These are phyloP conservation scores for Leccinum barrowsii DNA, from an alignment of 768 basidiomycete genomes.

Conservation along the genomic window DNA sequence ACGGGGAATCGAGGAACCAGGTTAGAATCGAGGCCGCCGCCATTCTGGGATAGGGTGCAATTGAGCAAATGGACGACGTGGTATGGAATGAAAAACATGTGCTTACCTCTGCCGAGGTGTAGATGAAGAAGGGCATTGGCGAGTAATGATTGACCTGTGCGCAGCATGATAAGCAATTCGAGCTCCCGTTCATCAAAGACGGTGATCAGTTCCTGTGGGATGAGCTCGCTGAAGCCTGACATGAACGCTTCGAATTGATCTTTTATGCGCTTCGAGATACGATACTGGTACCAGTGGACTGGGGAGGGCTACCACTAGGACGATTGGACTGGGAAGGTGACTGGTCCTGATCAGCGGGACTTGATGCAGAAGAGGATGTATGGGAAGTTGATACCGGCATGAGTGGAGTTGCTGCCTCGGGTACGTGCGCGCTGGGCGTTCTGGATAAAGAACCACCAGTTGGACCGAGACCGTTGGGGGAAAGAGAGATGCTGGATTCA, in stretches of 20 bases:
- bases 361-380: conserved; percentile 21
- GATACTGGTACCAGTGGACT: conserved; percentile 46
- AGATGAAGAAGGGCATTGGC: conserved; percentile 76
- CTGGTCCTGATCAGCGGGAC: conserved; percentile 30
- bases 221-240: conserved; percentile 99
- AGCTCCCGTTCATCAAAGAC: conserved; percentile 99
- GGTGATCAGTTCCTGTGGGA: conserved; percentile 95
- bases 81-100: conserved; percentile 3
- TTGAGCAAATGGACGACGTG: conserved; percentile 8
- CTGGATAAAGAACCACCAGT: conserved; percentile 50
- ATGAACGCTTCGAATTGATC: conserved; percentile 99
- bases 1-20: conserved; percentile 93
- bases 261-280: conserved; percentile 94
- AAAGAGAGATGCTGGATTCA: conserved; percentile 57
- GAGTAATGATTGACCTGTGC: conserved; percentile 81
- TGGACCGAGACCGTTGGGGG: conserved; percentile 37
- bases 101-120: conserved; percentile 69
- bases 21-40: conserved; percentile 81
- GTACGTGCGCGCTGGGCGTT: conserved; percentile 64
- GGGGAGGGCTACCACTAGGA: conserved; percentile 29
- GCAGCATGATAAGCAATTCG: conserved; percentile 91
- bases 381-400: conserved; percentile 40
- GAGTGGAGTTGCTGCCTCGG: conserved; percentile 43
- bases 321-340: conserved; percentile 35
- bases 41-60: conserved; percentile 54